These are phyloP conservation scores for Hypoxylon perforatum DNA, from an alignment of 495 filamentous ascomycete species.

Conservation along the genomic window DNA sequence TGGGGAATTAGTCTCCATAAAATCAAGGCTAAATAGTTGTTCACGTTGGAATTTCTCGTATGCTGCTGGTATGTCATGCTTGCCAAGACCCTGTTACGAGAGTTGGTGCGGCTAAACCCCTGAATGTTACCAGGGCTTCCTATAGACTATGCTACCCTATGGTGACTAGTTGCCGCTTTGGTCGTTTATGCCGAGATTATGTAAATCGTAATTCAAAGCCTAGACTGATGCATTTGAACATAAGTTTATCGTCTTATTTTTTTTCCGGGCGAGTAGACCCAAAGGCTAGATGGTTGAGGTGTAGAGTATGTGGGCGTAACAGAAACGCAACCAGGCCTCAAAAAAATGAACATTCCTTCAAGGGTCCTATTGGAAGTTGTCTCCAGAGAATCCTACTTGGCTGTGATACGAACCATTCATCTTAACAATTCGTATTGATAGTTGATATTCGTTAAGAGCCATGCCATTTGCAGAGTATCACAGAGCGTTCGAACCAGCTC, in stretches of 20 bases:
- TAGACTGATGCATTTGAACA: background rate
- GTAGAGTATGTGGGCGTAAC: too few species aligned
- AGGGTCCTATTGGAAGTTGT: too few species aligned
- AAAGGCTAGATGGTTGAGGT: too few species aligned
- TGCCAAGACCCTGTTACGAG: conserved; percentile 10
- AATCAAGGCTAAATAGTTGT: conserved; percentile 8
- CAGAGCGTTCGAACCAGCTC: too few species aligned
- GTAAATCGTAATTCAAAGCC: background rate
- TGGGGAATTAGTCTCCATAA: conserved; percentile 8
- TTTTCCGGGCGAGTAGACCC: background rate
- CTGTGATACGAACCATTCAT: too few species aligned
- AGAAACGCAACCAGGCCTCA: too few species aligned
- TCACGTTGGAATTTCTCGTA: conserved; percentile 29
- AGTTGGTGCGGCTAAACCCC: background rate
- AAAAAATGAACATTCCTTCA: too few species aligned
- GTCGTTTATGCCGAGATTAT: background rate
- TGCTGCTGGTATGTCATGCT: background rate
- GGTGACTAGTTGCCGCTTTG: background rate
- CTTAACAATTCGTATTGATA: too few species aligned
- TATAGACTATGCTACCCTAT: background rate
- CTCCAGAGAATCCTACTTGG: too few species aligned
- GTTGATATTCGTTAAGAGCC: too few species aligned
- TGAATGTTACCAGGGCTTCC: background rate
- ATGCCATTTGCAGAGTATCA: too few species aligned
- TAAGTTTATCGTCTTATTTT: background rate